Evolutionary conservation across 2,329 filamentous ascomycete species (phyloP), one percentile per base, ranked within the genome.

Genomic region (Fusarium udum): DNA sequence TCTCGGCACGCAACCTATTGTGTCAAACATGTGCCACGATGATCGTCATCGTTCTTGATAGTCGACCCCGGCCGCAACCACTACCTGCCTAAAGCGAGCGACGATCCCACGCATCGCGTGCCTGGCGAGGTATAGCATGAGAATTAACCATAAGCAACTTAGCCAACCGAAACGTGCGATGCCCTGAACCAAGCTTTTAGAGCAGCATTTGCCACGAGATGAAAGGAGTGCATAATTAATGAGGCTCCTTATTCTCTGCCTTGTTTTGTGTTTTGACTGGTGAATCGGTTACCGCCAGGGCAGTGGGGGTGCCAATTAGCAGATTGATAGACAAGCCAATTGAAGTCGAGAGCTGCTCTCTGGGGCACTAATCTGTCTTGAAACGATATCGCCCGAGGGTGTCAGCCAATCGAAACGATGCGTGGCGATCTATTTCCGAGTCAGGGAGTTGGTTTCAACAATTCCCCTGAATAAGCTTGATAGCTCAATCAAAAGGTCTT

Each of bases 21-120:
- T 48, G 37, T 26, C 55, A 39, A 58, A 59, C 71, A 74, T 74
- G 71, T 74, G 71, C 51, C 52, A 48, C 51, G 59, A 59, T 43
- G 71, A 74, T 74, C 71, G 58, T 32, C 58, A 58, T 55, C 49
- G 63, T 43, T 48, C 24, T n/a, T 61, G 71, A 74, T 74, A 59
- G 49, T 43, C n/a, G n/a, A 42, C 59, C 70, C 71, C 37, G n/a
- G 49, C 36, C 15, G 22, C 49, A 60, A n/a, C 59, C 71, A 60
- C 49, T 60, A 73, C 71, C 71, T 73, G 71, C 71, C 71, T 68
- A 74, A 73, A 73, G 36, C 26, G 71, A 67, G 36, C 48, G 71
- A 37, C 46, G 71, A 72, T 74, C 71, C 13, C 59, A 43, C 20
- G 46, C 46, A 39, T 58, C 42, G 67, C 34, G 37, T 67, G 53